Percentiles rank a stretch among this genome's conserved stretches.
Evolutionary conservation across 2,329 filamentous ascomycete species (phyloP).

Genomic region (Botrytis medusae): DNA sequence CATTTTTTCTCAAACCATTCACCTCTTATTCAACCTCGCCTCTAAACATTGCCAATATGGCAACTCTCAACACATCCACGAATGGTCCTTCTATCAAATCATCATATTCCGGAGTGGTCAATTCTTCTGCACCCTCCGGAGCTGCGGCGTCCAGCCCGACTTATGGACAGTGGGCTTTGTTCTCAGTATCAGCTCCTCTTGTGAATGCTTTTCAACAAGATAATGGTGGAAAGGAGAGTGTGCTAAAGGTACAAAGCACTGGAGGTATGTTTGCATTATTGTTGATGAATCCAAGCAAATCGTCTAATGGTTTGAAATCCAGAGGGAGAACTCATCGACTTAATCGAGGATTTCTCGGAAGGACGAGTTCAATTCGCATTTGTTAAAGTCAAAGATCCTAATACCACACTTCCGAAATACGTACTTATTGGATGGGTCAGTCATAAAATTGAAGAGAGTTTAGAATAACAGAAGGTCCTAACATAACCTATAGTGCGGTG

Average conservation of each 20-base stretch:
- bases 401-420: conserved; percentile 84
- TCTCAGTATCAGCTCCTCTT: conserved; percentile 88
- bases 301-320: conserved; percentile 23
- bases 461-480: conserved; percentile 25
- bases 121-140: conserved; percentile 56
- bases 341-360: conserved; percentile 95
- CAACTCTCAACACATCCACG: conserved; percentile 75
- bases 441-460: not conserved
- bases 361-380: conserved; percentile 96
- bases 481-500: conserved; percentile 67
- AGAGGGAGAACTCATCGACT: conserved; percentile 88
- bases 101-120: conserved; percentile 71
- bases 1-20: not conserved
- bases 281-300: not conserved
- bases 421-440: conserved; percentile 85
- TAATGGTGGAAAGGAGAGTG: conserved; percentile 81
- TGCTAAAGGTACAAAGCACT: conserved; percentile 89
- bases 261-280: conserved; percentile 58
- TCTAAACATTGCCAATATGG: conserved; percentile 53
- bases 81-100: conserved; percentile 83
- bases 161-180: conserved; percentile 89
- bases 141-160: conserved; percentile 69
- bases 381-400: conserved; percentile 93
- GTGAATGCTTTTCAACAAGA: conserved; percentile 89
- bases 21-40: not conserved